Base-by-base conservation (phyloP, 805 yeast genomes). In the Candida hispaniensis region DNA sequence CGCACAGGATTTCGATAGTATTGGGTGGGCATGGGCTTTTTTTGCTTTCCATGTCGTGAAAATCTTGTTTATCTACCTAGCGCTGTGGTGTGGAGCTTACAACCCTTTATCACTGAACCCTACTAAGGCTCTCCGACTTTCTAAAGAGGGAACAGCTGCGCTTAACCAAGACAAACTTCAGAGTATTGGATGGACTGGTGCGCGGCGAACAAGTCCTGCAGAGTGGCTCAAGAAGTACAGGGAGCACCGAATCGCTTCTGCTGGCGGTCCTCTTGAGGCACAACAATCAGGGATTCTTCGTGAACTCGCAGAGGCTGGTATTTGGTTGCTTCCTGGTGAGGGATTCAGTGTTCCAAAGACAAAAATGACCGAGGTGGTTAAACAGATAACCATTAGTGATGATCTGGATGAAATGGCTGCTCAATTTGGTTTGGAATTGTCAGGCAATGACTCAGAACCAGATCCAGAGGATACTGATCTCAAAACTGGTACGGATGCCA, bases 161-260 rank as follows among this genome's bases (percentile, higher is more conserved):
- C 44, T 52, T 3, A 45, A 44, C 6, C 47, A 55, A 14, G 63
- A 69, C 40, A 66, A 86, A 47, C 46, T 73, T 19, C 36, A 32
- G 36, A 56, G 58, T 4, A 60, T 86, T 46, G 97, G 97, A 30
- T 91, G 97, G 97, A 83, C 95, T n/a, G 94, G 95, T 36, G 69
- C 91, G 14, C 78, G 75, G 56, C 75, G 75, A 46, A 78, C 78
- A 9, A 67, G 76, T 13, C 60, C 72, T 16, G 78, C 72, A 23
- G 83, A 73, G 44, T 88, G 77, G 66, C 71, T 70, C 49, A 78
- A 74, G 42, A 65, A 60, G 48, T 78, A 73, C 64, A 73, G 88
- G 49, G 72, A 75, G 33, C 60, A 58, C 47, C 67, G 68, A 49
- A 71, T 79, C 52, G 68, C 73, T 45, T 64, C 70, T 48, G 70